Evolutionary conservation across 2,329 filamentous ascomycete species (phyloP).

Genomic region (Ciborinia camelliae): DNA sequence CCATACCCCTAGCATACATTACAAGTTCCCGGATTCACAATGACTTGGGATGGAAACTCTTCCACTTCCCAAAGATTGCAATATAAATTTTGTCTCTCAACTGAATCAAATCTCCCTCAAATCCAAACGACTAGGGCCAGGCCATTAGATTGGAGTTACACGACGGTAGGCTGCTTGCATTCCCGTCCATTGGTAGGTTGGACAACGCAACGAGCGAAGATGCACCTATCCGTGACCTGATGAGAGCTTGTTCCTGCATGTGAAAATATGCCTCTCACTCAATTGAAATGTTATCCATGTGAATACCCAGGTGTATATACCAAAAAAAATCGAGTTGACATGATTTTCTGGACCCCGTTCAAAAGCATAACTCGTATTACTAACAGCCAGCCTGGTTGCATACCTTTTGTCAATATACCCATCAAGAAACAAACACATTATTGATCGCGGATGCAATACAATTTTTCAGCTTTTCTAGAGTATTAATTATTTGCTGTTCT

Average conservation of each 20-base stretch:
- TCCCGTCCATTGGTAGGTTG: conserved; percentile 2
- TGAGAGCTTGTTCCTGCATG: conserved; percentile 15
- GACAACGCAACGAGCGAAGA: conserved; percentile 8
- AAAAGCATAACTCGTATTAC: not conserved
- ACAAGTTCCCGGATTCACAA: not conserved
- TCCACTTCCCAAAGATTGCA: not conserved
- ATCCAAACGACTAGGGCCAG: not conserved
- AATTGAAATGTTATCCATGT: not conserved
- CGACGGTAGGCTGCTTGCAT: conserved; percentile 7
- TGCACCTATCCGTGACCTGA: conserved; percentile 8
- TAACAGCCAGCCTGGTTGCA: conserved; percentile 3
- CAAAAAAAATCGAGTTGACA: not conserved
- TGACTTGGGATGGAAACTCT: not conserved
- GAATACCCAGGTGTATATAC: not conserved
- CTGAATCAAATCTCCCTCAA: not conserved
- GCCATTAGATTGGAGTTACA: not conserved
- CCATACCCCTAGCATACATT: not conserved
- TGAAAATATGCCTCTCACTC: not conserved
- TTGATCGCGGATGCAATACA: conserved; percentile 1
- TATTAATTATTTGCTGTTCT: not conserved
- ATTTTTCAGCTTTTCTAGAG: not conserved
- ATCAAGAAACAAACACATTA: not conserved
- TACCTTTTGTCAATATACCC: not conserved
- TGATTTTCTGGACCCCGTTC: not conserved
- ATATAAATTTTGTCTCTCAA: conserved; percentile 8